A percentile compares a stretch with the other conserved stretches of the same genome.
phyloP scores from a whole-genome alignment of 2,329 filamentous ascomycete species.

The Aschersonia sp. region DNA sequence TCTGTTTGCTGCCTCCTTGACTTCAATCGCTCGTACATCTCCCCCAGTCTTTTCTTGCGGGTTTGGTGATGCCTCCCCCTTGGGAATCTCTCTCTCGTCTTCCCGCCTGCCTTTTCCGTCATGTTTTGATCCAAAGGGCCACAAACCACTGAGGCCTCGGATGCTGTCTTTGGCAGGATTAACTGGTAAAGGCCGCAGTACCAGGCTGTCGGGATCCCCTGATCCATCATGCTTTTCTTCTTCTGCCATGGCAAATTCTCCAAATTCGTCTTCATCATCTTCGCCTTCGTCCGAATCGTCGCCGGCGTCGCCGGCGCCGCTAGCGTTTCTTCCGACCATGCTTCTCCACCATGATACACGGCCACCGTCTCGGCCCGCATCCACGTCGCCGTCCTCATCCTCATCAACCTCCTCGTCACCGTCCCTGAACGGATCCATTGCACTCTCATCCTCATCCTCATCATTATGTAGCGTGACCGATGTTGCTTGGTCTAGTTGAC shows the following conservation, averaged over 20 bases:
- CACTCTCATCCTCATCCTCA: slow-evolving; percentile 24
- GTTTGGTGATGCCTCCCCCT: slow-evolving; percentile 5
- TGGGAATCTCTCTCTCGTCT: slow-evolving; percentile 14
- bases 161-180: slow-evolving; percentile 30
- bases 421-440: slow-evolving; percentile 32
- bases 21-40: slow-evolving; percentile 32
- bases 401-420: slow-evolving; percentile 36
- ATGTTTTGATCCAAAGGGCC: slow-evolving; percentile 37
- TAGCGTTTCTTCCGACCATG: slow-evolving; percentile 22
- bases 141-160: slow-evolving; percentile 35
- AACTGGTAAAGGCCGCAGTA: slow-evolving; percentile 39
- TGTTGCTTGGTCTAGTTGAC: slow-evolving; percentile 29
- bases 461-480: slow-evolving; percentile 23
- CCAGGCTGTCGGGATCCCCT: slow-evolving; percentile 23
- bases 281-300: slow-evolving; percentile 35
- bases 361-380: slow-evolving; percentile 13
- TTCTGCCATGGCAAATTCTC: slow-evolving; percentile 54
- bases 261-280: slow-evolving; percentile 42
- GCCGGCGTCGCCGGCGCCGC: slow-evolving; percentile 29
- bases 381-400: slow-evolving; percentile 11
- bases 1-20: slow-evolving; percentile 35
- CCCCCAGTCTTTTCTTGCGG: slow-evolving; percentile 4
- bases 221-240: slow-evolving; percentile 17
- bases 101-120: slow-evolving; percentile 13
- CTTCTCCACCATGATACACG: slow-evolving; percentile 35